Conservation (phyloP, 331 rosid species). For the Malus hybrid region DNA sequence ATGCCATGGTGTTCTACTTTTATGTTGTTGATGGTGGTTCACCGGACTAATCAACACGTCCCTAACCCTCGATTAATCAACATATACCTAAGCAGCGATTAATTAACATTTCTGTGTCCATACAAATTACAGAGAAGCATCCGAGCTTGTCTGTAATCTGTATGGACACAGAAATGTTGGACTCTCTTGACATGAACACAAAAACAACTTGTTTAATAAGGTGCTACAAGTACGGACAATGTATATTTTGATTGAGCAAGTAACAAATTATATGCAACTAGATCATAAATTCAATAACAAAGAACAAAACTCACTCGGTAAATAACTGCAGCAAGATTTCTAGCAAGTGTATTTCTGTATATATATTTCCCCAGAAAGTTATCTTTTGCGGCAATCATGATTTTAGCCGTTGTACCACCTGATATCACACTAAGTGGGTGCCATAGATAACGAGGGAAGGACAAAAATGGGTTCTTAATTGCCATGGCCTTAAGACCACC, state of each 20-base stretch:
- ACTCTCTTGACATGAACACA: too few species aligned
- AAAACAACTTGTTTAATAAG: too few species aligned
- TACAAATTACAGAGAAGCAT: neutral
- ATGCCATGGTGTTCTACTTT: too few species aligned
- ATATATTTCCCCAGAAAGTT: conserved; percentile 86
- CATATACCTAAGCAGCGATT: neutral
- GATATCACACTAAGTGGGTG: conserved; percentile 82
- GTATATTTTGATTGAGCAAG: too few species aligned
- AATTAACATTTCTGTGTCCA: neutral
- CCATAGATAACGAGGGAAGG: conserved; percentile 39
- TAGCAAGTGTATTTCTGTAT: conserved; percentile 76
- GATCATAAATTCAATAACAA: neutral
- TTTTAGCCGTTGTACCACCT: conserved; percentile 95
- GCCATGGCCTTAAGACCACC: too few species aligned
- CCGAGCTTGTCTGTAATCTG: neutral
- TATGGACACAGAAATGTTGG: too few species aligned
- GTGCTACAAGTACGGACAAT: too few species aligned
- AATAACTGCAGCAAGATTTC: conserved; percentile 88
- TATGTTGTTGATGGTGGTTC: too few species aligned
- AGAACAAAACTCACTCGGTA: conserved; percentile 43
- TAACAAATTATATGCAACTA: too few species aligned
- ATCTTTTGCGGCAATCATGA: conserved; percentile 93
- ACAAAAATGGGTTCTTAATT: too few species aligned
- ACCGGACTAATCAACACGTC: neutral
- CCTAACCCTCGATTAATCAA: neutral